A percentile compares a stretch with the other conserved stretches of the same genome.
Conservation (phyloP, 1,284 basidiomycete species). For the Heterobasidion occidentale region DNA sequence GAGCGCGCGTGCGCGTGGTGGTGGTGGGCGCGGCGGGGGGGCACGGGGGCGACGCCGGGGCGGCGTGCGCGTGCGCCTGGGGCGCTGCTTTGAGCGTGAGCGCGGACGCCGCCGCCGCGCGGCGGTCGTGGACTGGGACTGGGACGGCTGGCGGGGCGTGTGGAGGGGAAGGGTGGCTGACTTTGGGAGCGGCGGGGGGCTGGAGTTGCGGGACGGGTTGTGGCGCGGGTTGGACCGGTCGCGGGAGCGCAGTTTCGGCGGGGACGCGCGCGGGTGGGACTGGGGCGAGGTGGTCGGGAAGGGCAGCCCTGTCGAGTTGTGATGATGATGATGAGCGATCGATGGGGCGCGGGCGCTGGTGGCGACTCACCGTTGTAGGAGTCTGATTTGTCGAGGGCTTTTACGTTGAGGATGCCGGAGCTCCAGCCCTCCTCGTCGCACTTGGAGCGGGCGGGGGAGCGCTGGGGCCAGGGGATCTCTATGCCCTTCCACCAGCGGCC, state of each 20-base stretch:
- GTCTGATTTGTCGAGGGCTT: slow-evolving; percentile 56
- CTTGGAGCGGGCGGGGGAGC: slow-evolving; percentile 46
- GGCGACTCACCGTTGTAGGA: slow-evolving; percentile 47
- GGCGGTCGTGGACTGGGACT: not conserved
- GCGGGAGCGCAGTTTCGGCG: slow-evolving; percentile 16
- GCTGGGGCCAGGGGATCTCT: slow-evolving; percentile 64
- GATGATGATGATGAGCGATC: not conserved
- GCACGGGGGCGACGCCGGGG: slow-evolving; percentile 12
- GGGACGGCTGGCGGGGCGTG: slow-evolving; percentile 18
- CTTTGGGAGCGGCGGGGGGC: slow-evolving; percentile 77
- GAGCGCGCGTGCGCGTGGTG: not conserved
- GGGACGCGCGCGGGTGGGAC: slow-evolving; percentile 4
- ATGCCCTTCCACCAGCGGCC: slow-evolving; percentile 83
- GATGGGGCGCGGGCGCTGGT: not conserved
- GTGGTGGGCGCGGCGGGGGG: slow-evolving; percentile 4
- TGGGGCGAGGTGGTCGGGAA: slow-evolving; percentile 13
- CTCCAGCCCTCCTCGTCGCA: slow-evolving; percentile 62
- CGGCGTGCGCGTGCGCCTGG: slow-evolving; percentile 11
- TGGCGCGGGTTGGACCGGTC: slow-evolving; percentile 16
- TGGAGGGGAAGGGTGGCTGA: slow-evolving; percentile 73
- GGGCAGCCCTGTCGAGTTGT: slow-evolving; percentile 8
- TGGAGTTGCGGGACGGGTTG: slow-evolving; percentile 42
- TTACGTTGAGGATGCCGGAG: slow-evolving; percentile 65
- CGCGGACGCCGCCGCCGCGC: too few species aligned
- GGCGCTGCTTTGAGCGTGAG: slow-evolving; percentile 5